These are phyloP conservation scores for Verticillium isaacii DNA, from an alignment of 2,329 filamentous ascomycete species.

Conservation along the genomic window DNA sequence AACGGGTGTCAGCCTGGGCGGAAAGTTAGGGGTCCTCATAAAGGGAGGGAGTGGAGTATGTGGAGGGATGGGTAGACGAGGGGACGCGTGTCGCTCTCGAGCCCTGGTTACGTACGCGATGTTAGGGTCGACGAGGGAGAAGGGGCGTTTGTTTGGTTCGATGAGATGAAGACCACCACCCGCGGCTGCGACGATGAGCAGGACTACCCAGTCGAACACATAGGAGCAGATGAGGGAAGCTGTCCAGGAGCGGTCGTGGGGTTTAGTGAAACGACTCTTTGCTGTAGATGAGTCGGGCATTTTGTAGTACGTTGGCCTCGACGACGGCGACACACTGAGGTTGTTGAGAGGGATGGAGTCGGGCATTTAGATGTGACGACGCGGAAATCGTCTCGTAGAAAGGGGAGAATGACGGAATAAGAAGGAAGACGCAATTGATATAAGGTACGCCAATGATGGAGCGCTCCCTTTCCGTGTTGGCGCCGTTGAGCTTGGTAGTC, in stretches of 20 bases:
- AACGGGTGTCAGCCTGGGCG: neutral
- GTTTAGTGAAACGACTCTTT: conserved; percentile 5
- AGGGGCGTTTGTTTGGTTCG: conserved; percentile 63
- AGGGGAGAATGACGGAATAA: neutral
- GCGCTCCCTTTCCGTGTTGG: neutral
- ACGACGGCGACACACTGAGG: conserved; percentile 6
- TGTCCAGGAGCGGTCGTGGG: conserved; percentile 8
- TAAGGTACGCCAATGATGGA: neutral
- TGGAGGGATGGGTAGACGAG: neutral
- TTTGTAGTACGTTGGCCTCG: conserved; percentile 11
- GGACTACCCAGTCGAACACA: conserved; percentile 68
- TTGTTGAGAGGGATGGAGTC: conserved; percentile 12
- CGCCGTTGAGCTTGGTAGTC: too few species aligned
- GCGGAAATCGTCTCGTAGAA: conserved; percentile 6
- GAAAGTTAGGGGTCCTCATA: neutral
- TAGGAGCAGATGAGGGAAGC: conserved; percentile 54
- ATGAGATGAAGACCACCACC: conserved; percentile 55
- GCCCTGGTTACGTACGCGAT: conserved; percentile 57
- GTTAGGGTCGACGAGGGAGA: conserved; percentile 64
- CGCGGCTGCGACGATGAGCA: conserved; percentile 53
- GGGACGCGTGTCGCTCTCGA: neutral
- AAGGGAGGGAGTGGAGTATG: neutral
- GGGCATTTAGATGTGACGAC: conserved; percentile 10
- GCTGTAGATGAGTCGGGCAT: conserved; percentile 26
- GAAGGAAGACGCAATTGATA: neutral